Evolutionary conservation across 2,329 filamentous ascomycete species (phyloP).

Genomic region (Phialophora macrospora): DNA sequence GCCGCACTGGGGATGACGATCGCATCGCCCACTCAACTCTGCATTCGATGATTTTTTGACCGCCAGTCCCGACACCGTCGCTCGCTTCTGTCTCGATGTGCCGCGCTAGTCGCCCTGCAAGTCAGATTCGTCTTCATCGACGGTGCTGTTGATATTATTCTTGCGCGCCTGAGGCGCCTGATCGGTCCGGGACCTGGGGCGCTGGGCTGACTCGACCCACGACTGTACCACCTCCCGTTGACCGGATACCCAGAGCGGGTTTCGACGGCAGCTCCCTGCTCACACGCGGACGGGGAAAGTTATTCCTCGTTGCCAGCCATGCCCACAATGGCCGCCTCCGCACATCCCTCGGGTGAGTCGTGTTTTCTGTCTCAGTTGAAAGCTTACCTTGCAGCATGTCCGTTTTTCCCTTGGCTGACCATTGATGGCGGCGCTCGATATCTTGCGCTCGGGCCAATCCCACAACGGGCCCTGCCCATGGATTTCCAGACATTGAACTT

Average conservation of each 20-base stretch:
- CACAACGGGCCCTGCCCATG: constrained; percentile 16
- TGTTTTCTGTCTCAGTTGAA: constrained; percentile 26
- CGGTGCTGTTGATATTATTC: not conserved
- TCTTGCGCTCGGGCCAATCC: constrained; percentile 14
- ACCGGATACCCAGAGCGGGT: constrained; percentile 16
- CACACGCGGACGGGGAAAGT: constrained; percentile 7
- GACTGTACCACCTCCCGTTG: constrained; percentile 10
- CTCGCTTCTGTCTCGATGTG: constrained; percentile 5
- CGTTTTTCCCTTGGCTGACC: constrained; percentile 16
- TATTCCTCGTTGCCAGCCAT: constrained; percentile 26
- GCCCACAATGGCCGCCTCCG: constrained; percentile 13
- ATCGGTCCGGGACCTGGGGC: constrained; percentile 12
- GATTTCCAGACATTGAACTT: constrained; percentile 5
- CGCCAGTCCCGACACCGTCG: constrained; percentile 10
- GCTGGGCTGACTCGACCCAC: constrained; percentile 8
- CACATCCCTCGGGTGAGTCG: constrained; percentile 27
- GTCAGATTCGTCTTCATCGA: constrained; percentile 7
- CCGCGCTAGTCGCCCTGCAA: constrained; percentile 5
- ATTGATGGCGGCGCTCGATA: constrained; percentile 20
- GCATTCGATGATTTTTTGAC: constrained; percentile 11
- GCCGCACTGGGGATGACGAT: constrained; percentile 16
- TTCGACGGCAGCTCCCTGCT: constrained; percentile 12
- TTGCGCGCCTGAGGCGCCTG: constrained; percentile 14
- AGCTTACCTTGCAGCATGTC: constrained; percentile 29
- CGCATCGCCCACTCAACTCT: constrained; percentile 15